Evolutionary conservation across 306 rosid genomes (phyloP), one percentile per base, ranked within the genome.

Genomic region (Citrullus amarus): DNA sequence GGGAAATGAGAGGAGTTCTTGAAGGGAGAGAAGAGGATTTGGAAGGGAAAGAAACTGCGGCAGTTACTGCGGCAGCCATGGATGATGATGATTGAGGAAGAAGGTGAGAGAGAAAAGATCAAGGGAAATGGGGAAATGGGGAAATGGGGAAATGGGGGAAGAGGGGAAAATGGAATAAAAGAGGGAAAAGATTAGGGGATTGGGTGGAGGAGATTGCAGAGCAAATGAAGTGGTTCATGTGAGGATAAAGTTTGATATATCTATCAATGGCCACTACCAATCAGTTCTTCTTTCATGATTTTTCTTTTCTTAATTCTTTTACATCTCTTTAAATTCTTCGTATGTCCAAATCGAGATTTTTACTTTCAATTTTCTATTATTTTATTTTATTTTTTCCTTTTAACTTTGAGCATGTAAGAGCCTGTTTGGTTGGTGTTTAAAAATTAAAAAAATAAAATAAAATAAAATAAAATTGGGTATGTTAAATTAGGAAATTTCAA

Each of bases 21-120:
- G 81, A 57, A 4, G 96, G 50, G 7, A 89, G 86, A 72, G 97
- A 62, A 38, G 97, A 62, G 60, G 97, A 89, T 48, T 89, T 94
- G 77, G 98, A 93, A 54, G 98, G 96, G 62, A 95, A 87, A 28
- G 97, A 92, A 69, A 89, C 91, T 30, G 97, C 88, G 68, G 97
- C 93, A 75, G 98, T 89, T 1, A 92, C 93, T 2, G 94, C 97
- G 79, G 97, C 81, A 81, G 97, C 96, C 98, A 94, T 94, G 88
- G 62, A 20, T 18, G 74, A 25, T 22, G 8, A 12, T 12, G 16
- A 70, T 51, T 17, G 55, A 10, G 30, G 36, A 44, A 34, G 79
- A 15, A n/a, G 8, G 22, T 13, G 25, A n/a, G 53, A 0, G 51
- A 18, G 0, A 17, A 9, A 9, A 30, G 28, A 25, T 25, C 28